Conservation (phyloP, 345 rosid genomes). For the Aquilaria malaccensis region DNA sequence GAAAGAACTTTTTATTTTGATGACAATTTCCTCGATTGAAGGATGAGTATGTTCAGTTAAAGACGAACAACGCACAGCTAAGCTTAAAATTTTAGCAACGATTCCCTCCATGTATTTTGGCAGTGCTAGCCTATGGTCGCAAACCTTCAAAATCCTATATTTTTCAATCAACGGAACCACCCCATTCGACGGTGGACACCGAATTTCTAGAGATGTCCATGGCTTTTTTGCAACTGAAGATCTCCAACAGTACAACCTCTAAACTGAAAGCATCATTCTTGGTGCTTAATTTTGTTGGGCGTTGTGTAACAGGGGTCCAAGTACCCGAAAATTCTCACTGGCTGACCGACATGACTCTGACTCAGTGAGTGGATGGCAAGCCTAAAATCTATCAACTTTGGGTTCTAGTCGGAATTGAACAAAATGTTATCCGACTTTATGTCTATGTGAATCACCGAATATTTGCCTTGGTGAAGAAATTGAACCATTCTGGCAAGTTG, state of each 20-base stretch:
- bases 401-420: slow-evolving; percentile 45
- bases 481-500: slow-evolving; percentile 54
- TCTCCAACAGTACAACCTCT: slow-evolving; percentile 67
- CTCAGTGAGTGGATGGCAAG: slow-evolving; percentile 22
- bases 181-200: slow-evolving; percentile 65
- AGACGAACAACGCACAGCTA: slow-evolving; percentile 57
- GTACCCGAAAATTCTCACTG: too few relatives aligned
- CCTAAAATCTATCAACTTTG: slow-evolving; percentile 66
- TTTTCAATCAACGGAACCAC: slow-evolving; percentile 34
- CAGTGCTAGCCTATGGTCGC: slow-evolving; percentile 31
- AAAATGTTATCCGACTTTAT: slow-evolving; percentile 65
- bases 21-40: too few relatives aligned
- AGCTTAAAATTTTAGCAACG: slow-evolving; percentile 27
- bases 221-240: slow-evolving; percentile 53
- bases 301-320: slow-evolving; percentile 26
- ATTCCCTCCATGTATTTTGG: slow-evolving; percentile 24
- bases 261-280: slow-evolving; percentile 59
- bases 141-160: slow-evolving; percentile 24
- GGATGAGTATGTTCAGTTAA: background rate
- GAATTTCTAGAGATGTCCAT: slow-evolving; percentile 44
- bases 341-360: too few relatives aligned
- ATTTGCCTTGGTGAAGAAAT: slow-evolving; percentile 41
- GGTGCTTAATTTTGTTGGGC: slow-evolving; percentile 39
- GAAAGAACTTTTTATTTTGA: slow-evolving; percentile 9
- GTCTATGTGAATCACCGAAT: slow-evolving; percentile 57